A percentile compares a stretch with the other conserved stretches of the same genome.
phyloP scores from a whole-genome alignment of 2,329 filamentous ascomycete species.

The Hymenoscyphus salicellus region DNA sequence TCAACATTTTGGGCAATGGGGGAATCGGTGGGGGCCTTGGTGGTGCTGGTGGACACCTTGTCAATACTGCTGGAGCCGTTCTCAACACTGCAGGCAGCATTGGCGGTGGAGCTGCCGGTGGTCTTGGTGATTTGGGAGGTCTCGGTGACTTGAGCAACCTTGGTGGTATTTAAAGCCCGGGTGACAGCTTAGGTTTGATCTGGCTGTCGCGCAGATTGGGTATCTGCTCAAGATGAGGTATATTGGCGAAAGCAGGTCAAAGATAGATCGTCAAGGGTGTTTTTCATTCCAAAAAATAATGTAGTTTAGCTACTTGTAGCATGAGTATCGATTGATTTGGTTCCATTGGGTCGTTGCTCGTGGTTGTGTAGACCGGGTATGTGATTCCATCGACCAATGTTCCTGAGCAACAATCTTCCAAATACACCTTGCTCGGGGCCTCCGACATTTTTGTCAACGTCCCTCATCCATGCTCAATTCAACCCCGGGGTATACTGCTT shows the following conservation, averaged over 20 bases:
- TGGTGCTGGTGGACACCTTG: too few relatives aligned
- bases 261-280: not conserved
- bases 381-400: not conserved
- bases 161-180: not conserved
- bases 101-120: not conserved
- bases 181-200: not conserved
- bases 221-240: not conserved
- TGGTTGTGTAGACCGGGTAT: not conserved
- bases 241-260: not conserved
- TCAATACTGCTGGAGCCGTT: too few relatives aligned
- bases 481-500: not conserved
- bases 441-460: not conserved
- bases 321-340: not conserved
- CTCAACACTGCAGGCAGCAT: too few relatives aligned
- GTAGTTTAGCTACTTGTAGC: not conserved
- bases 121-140: not conserved
- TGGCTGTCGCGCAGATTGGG: not conserved
- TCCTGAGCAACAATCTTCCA: not conserved
- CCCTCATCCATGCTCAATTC: not conserved
- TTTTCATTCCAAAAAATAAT: constrained; percentile 1
- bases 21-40: not conserved
- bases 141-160: not conserved
- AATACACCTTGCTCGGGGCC: not conserved
- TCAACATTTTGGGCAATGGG: not conserved
- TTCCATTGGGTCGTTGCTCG: not conserved